phyloP scores from a whole-genome alignment of 1,284 basidiomycete genomes.

The Porogramme epimiltina region DNA sequence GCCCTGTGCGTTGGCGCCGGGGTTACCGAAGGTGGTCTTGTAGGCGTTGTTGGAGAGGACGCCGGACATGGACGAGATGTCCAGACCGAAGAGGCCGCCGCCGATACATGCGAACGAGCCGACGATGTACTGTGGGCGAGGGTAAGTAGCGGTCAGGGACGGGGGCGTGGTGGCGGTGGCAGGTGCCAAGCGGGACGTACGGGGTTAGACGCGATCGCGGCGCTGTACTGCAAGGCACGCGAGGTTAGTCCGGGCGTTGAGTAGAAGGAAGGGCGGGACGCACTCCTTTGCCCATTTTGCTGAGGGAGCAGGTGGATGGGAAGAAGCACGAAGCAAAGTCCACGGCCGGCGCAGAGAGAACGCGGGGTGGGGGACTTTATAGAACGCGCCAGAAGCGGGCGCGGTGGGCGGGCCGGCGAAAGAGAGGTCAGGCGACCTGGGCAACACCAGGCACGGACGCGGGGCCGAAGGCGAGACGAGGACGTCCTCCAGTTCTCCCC shows the following conservation, averaged over 20 bases:
- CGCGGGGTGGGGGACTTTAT: constrained; percentile 2
- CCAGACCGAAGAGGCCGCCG: constrained; percentile 76
- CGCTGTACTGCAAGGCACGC: constrained; percentile 33
- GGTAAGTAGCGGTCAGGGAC: not conserved
- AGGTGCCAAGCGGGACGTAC: constrained; percentile 20
- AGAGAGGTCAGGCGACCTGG: too few species aligned
- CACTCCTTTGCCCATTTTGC: constrained; percentile 34
- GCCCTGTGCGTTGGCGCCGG: constrained; percentile 60
- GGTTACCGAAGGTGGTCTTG: constrained; percentile 48
- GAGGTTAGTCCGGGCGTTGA: not conserved
- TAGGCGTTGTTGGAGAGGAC: constrained; percentile 67
- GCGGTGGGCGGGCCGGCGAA: constrained; percentile 4
- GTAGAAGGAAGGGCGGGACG: constrained; percentile 2
- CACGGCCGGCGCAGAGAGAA: constrained; percentile 8
- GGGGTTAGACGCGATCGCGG: constrained; percentile 40
- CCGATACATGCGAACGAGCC: constrained; percentile 82
- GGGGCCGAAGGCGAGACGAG: not conserved
- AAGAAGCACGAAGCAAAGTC: constrained; percentile 13
- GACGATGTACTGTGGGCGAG: constrained; percentile 50
- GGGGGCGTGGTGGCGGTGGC: not conserved
- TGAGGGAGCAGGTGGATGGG: constrained; percentile 5
- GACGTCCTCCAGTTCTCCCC: too few species aligned
- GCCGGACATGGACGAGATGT: constrained; percentile 84
- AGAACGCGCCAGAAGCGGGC: constrained; percentile 6
- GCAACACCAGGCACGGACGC: constrained; percentile 15